A percentile compares a stretch with the other conserved stretches of the same genome.
phyloP scores from a whole-genome alignment of 2,329 filamentous ascomycete species.

The Pseudocercospora musae region DNA sequence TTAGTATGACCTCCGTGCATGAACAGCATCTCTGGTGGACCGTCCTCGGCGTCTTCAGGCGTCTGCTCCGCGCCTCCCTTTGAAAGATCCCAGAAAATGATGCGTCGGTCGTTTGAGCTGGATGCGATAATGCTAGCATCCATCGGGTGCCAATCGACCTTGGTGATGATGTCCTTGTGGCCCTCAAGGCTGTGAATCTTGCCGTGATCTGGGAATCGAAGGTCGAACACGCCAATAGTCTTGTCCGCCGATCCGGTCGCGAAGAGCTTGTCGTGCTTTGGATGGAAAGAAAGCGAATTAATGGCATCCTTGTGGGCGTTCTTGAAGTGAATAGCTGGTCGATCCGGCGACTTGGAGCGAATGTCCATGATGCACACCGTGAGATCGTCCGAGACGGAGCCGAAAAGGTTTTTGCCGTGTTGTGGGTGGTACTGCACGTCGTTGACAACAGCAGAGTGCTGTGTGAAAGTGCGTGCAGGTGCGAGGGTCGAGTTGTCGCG shows the following conservation, averaged over 20 bases:
- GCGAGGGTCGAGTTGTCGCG: constrained; percentile 67
- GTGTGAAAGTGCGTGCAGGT: constrained; percentile 72
- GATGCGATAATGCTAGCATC: constrained; percentile 87
- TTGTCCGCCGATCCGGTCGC: constrained; percentile 95
- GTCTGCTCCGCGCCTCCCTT: constrained; percentile 90
- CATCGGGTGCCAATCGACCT: constrained; percentile 89
- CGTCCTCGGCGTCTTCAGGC: constrained; percentile 91
- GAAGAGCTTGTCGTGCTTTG: constrained; percentile 80
- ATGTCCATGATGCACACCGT: constrained; percentile 89
- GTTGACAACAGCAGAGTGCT: constrained; percentile 89
- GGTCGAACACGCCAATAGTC: constrained; percentile 91
- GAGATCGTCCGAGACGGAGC: constrained; percentile 90
- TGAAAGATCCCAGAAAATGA: constrained; percentile 95
- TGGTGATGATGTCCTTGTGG: constrained; percentile 86
- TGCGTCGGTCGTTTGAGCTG: constrained; percentile 85
- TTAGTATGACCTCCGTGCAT: constrained; percentile 99
- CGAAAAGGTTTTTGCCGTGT: constrained; percentile 73
- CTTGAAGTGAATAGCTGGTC: constrained; percentile 58
- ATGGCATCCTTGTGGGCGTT: constrained; percentile 87
- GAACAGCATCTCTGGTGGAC: constrained; percentile 92
- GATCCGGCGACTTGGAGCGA: constrained; percentile 59
- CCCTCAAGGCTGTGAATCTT: constrained; percentile 87
- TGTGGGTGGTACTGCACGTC: constrained; percentile 94
- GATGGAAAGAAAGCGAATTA: constrained; percentile 94
- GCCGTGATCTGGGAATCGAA: constrained; percentile 66